These are phyloP conservation scores for Verticillium nubilum DNA, from an alignment of 2,329 filamentous ascomycete species.

Conservation along the genomic window DNA sequence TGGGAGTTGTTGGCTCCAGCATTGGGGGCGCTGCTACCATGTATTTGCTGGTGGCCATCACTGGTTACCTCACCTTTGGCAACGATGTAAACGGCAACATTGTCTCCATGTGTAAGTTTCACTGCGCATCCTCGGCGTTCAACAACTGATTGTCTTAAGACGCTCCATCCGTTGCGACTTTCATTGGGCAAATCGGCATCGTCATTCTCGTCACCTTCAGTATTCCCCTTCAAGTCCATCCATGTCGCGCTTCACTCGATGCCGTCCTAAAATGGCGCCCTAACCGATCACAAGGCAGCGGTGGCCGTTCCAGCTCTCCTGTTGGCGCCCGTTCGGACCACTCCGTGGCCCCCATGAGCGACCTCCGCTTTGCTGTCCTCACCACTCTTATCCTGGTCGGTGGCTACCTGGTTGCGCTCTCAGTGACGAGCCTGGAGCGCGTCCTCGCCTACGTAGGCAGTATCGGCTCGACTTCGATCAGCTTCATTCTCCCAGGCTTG, in stretches of 20 bases:
- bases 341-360: constrained; percentile 64
- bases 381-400: constrained; percentile 81
- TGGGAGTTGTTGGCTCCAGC: constrained; percentile 72
- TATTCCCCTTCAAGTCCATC: constrained; percentile 91
- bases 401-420: constrained; percentile 85
- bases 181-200: constrained; percentile 90
- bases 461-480: constrained; percentile 92
- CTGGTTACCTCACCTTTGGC: constrained; percentile 93
- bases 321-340: constrained; percentile 43
- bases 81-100: constrained; percentile 89
- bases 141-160: constrained; percentile 34
- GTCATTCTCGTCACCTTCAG: constrained; percentile 95
- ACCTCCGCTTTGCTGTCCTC: constrained; percentile 81
- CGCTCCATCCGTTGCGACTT: constrained; percentile 71
- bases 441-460: constrained; percentile 93
- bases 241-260: constrained; percentile 90
- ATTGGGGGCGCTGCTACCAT: constrained; percentile 84
- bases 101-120: constrained; percentile 74
- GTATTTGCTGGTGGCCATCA: constrained; percentile 88
- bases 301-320: constrained; percentile 31
- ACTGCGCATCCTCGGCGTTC: neutral
- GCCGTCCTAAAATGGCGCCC: constrained; percentile 93
- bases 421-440: constrained; percentile 80
- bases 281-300: constrained; percentile 34
- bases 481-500: constrained; percentile 89